Percentiles rank a stretch among this genome's conserved stretches.
These are phyloP conservation scores for Gracilariopsis chorda DNA, from an alignment of 23 red algal species.

Conservation along the genomic window DNA sequence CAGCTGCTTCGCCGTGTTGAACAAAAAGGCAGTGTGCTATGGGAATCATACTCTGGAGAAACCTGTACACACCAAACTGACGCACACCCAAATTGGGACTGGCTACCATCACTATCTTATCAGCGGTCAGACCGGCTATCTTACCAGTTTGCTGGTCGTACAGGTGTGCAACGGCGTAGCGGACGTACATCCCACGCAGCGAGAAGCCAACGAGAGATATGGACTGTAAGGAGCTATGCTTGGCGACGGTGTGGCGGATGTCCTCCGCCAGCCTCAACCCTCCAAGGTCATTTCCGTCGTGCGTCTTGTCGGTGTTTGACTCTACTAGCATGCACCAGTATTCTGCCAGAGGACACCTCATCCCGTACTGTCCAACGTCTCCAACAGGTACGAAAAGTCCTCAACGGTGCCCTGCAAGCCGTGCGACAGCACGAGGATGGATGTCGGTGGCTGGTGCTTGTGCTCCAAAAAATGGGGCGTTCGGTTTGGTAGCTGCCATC, in stretches of 20 bases:
- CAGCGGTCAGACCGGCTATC: conserved; percentile 31
- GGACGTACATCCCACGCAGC: conserved; percentile 66
- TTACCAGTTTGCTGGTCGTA: not conserved
- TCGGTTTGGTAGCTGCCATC: too few relatives aligned
- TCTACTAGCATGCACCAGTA: conserved; percentile 36
- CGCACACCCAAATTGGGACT: conserved; percentile 69
- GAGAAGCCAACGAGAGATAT: conserved; percentile 72
- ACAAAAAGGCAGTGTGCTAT: conserved; percentile 8
- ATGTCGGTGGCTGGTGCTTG: too few relatives aligned
- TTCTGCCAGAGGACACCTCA: not conserved
- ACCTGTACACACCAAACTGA: conserved; percentile 67
- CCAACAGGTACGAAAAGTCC: conserved; percentile 54
- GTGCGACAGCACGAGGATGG: conserved; percentile 55
- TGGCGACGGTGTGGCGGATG: conserved; percentile 5
- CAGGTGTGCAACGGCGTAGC: conserved; percentile 56
- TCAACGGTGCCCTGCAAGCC: conserved; percentile 71
- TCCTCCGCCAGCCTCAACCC: conserved; percentile 60
- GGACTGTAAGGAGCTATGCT: not conserved
- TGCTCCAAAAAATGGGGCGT: too few relatives aligned
- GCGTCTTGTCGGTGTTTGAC: conserved; percentile 70
- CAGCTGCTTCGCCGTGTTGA: conserved; percentile 28
- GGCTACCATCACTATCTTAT: conserved; percentile 55
- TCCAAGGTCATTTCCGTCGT: conserved; percentile 62
- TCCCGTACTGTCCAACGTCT: not conserved
- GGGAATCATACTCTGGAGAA: conserved; percentile 16